phyloP scores from a whole-genome alignment of 2,329 filamentous ascomycete genomes.

The Verticillium isaacii region DNA sequence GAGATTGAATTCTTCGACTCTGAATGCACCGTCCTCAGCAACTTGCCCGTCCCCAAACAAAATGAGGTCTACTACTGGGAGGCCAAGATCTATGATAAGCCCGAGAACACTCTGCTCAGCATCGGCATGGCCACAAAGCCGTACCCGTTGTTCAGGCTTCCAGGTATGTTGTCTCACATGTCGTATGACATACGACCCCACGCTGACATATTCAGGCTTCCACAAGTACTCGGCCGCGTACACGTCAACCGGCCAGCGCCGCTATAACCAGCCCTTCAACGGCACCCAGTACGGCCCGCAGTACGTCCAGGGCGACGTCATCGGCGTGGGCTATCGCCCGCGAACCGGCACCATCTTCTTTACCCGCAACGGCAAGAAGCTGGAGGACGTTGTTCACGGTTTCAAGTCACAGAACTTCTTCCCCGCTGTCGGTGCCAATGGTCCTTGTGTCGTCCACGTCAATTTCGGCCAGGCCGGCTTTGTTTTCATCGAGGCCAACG shows the following conservation, averaged over 20 bases:
- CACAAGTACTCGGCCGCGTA: conserved; percentile 94
- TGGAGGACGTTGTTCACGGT: conserved; percentile 91
- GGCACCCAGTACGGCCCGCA: conserved; percentile 75
- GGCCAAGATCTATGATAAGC: conserved; percentile 96
- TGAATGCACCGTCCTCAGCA: conserved; percentile 95
- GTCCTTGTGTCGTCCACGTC: conserved; percentile 87
- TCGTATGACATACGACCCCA: neutral
- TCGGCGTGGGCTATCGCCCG: conserved; percentile 91
- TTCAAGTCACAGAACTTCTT: conserved; percentile 96
- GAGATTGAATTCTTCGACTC: conserved; percentile 99
- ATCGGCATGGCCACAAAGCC: conserved; percentile 96
- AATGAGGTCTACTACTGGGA: conserved; percentile 99
- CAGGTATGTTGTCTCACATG: conserved; percentile 58
- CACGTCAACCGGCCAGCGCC: conserved; percentile 77
- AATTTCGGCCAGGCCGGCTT: conserved; percentile 98
- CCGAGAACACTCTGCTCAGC: conserved; percentile 78
- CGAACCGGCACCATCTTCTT: conserved; percentile 96
- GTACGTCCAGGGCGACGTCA: conserved; percentile 89
- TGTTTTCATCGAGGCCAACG: conserved; percentile 98
- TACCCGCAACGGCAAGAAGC: conserved; percentile 94
- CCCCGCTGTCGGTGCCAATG: conserved; percentile 92
- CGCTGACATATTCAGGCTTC: conserved; percentile 54
- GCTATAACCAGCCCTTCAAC: conserved; percentile 89
- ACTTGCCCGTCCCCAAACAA: conserved; percentile 93
- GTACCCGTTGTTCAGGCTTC: conserved; percentile 89